These are phyloP conservation scores for Tylopilus intermedius DNA, from an alignment of 768 basidiomycete species.

Conservation along the genomic window DNA sequence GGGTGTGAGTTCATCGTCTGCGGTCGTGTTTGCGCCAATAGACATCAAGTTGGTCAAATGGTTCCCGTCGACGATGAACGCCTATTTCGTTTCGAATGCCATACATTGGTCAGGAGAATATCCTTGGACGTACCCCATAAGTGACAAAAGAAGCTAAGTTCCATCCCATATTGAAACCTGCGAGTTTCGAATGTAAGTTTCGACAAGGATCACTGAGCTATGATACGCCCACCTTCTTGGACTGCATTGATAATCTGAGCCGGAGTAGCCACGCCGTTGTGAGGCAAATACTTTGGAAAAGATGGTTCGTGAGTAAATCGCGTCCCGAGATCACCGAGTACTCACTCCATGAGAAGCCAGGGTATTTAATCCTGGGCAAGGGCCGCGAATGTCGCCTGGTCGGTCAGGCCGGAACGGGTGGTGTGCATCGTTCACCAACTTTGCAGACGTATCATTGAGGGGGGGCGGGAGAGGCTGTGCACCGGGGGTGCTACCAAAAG, in stretches of 20 bases:
- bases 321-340: not conserved
- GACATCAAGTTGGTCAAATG: constrained; percentile 26
- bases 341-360: constrained; percentile 27
- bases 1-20: constrained; percentile 6
- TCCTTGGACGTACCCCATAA: constrained; percentile 14
- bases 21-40: constrained; percentile 23
- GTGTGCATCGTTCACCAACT: constrained; percentile 15
- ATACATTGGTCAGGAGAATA: not conserved
- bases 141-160: constrained; percentile 18
- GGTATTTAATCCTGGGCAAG: constrained; percentile 25
- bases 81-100: constrained; percentile 1
- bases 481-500: constrained; percentile 18
- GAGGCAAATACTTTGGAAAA: constrained; percentile 15
- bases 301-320: not conserved
- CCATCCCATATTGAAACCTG: constrained; percentile 26
- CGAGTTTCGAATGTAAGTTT: not conserved
- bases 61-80: constrained; percentile 26
- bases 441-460: constrained; percentile 22
- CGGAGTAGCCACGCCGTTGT: constrained; percentile 18
- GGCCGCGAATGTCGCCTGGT: constrained; percentile 25
- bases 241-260: constrained; percentile 21
- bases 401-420: constrained; percentile 14
- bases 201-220: not conserved
- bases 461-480: constrained; percentile 21
- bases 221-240: constrained; percentile 17